These are phyloP conservation scores for Pichia inconspicua DNA, from an alignment of 1,139 yeast genomes.

Conservation along the genomic window DNA sequence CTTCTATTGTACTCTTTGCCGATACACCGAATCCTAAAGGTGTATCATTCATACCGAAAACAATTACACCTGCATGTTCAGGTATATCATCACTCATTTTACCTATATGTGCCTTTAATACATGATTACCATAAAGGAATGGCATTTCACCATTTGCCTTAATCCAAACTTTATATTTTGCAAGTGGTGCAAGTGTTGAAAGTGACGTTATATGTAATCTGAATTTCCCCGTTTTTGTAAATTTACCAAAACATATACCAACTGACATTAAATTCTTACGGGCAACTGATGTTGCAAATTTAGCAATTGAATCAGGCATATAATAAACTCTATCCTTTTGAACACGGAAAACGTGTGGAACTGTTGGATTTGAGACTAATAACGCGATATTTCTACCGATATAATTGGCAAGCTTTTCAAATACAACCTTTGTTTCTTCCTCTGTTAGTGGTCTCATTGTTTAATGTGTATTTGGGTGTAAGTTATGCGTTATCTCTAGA, in stretches of 20 bases:
- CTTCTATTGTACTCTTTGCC: slow-evolving; percentile 87
- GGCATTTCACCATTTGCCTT: slow-evolving; percentile 99
- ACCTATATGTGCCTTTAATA: slow-evolving; percentile 92
- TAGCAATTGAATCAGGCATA: slow-evolving; percentile 75
- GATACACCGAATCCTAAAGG: slow-evolving; percentile 96
- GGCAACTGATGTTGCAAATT: slow-evolving; percentile 82
- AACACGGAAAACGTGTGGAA: slow-evolving; percentile 89
- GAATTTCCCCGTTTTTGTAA: slow-evolving; percentile 96
- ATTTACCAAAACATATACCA: slow-evolving; percentile 91
- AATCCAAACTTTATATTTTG: slow-evolving; percentile 93
- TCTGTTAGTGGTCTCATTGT: slow-evolving; percentile 91
- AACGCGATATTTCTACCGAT: slow-evolving; percentile 90
- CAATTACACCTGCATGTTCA: slow-evolving; percentile 93
- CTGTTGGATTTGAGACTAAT: slow-evolving; percentile 79
- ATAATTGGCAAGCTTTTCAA: slow-evolving; percentile 92
- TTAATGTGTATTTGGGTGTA: not conserved
- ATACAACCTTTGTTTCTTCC: slow-evolving; percentile 92
- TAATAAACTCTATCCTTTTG: slow-evolving; percentile 96
- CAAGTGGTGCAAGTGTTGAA: slow-evolving; percentile 73
- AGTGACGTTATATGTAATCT: slow-evolving; percentile 90
- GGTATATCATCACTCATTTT: slow-evolving; percentile 97
- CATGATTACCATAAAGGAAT: slow-evolving; percentile 91
- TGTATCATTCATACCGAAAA: slow-evolving; percentile 83
- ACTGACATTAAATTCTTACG: slow-evolving; percentile 85
- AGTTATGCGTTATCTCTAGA: not conserved